Evolutionary conservation across 192 early-diverging fungal species (phyloP), one percentile per base, ranked within the genome.

Genomic region (Funneliformis mosseae): DNA sequence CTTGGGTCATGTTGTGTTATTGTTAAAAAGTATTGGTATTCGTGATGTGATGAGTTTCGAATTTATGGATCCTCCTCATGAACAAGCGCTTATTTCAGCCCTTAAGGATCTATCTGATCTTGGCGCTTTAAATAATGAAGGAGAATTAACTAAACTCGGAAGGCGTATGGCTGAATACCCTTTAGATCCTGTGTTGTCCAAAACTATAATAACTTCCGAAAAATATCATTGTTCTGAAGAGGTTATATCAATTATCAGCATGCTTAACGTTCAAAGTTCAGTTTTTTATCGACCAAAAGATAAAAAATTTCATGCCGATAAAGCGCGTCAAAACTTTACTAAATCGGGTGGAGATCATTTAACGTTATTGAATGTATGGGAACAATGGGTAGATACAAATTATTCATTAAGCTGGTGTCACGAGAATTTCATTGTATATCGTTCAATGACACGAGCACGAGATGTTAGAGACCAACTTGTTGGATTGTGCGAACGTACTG

Each of bases 151-250:
- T 16, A 98, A 97, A 83, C 88, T 98, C 18, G 98, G 98, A 0
- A 92, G 97, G 12, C 88, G 96, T 18, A 99, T 99, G 98, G 97
- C 97, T 41, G 98, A 99, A 90, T 97, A 98, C 81, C 98, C 98
- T 7, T 89, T 95, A 79, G 97, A 99, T 81, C 98, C 98, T 4
- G 95, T 96, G 91, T 88, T 98, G 80, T 95, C 95, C 80, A 97
- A 98, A 81, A 91, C 95, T 12, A 88, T 98, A 62, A 89, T 99
- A 70, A 94, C 92, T 9, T 94, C 96, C 0, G 97, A 97, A 84
- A 95, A 96, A 80, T 98, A 96, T 81, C 85, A 89, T 42, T 99
- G 98, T 82, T 93, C 96, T 4, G 98, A 99, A 82, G 97, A 99
- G 66, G 83, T 94, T 41, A 94, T 93, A 4, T 96, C 96, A 7